A percentile compares a stretch with the other conserved stretches of the same genome.
These are phyloP conservation scores for Sporothrix inflata DNA, from an alignment of 2,329 filamentous ascomycete genomes.

Conservation along the genomic window DNA sequence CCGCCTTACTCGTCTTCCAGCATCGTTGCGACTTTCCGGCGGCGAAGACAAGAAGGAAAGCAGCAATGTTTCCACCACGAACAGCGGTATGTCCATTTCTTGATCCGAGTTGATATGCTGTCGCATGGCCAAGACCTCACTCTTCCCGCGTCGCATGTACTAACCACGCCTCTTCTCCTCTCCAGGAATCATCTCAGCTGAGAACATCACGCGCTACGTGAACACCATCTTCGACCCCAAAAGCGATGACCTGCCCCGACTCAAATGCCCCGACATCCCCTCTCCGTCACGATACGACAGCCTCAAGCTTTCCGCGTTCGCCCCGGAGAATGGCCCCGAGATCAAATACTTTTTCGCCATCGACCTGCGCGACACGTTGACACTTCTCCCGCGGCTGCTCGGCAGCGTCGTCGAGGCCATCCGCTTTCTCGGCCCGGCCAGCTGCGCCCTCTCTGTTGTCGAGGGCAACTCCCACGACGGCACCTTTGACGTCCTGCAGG, in stretches of 20 bases:
- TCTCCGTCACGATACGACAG: conserved; percentile 28
- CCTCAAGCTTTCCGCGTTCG: conserved; percentile 19
- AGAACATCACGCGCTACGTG: conserved; percentile 30
- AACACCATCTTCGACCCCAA: conserved; percentile 33
- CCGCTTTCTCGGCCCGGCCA: conserved; percentile 47
- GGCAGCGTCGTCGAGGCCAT: conserved; percentile 49
- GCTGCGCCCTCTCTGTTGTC: conserved; percentile 58
- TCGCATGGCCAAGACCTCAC: too few species aligned
- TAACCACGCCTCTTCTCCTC: background rate
- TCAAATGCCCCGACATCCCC: conserved; percentile 30
- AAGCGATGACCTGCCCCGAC: conserved; percentile 24
- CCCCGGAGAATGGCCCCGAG: background rate
- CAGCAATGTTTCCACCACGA: background rate
- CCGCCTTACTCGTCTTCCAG: conserved; percentile 18
- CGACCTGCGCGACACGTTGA: conserved; percentile 51
- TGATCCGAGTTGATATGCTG: too few species aligned
- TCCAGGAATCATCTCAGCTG: background rate
- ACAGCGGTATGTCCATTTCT: background rate
- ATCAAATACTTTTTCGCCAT: conserved; percentile 56
- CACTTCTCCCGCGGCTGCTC: conserved; percentile 54
- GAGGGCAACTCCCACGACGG: conserved; percentile 60
- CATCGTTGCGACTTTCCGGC: background rate
- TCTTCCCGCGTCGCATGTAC: too few species aligned
- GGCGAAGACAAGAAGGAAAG: background rate
- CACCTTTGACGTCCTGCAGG: conserved; percentile 53